phyloP scores from a whole-genome alignment of 2,329 filamentous ascomycete species.

The Chaetoscypha palmicola region DNA sequence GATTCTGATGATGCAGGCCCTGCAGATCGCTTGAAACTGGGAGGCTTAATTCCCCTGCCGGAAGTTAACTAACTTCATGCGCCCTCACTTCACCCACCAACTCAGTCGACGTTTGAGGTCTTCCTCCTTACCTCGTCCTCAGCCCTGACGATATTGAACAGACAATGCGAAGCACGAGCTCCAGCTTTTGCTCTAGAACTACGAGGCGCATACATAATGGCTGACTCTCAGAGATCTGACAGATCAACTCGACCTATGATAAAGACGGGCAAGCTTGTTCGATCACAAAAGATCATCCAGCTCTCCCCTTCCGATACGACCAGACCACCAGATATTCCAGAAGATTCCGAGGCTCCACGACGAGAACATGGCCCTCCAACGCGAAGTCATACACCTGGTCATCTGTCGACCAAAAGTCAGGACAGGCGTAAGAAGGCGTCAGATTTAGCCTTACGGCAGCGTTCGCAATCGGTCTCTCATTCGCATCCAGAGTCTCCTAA shows the following conservation, averaged over 20 bases:
- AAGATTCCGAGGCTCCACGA: conserved; percentile 32
- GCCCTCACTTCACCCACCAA: conserved; percentile 9
- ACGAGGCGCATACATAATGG: conserved; percentile 27
- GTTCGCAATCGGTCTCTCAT: conserved; percentile 30
- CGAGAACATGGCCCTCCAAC: conserved; percentile 35
- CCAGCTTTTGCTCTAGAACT: conserved; percentile 16
- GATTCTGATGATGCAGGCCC: conserved; percentile 6
- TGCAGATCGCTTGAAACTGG: conserved; percentile 15
- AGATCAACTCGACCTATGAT: conserved; percentile 30
- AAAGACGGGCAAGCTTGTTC: conserved; percentile 39
- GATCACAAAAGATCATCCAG: conserved; percentile 46
- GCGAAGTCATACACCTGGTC: conserved; percentile 56
- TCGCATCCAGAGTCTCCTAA: conserved; percentile 19
- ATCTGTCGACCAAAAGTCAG: conserved; percentile 51
- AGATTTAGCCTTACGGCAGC: conserved; percentile 27
- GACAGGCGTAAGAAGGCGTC: conserved; percentile 28
- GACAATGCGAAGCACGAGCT: conserved; percentile 24
- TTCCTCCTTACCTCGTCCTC: neutral
- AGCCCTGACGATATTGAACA: conserved; percentile 8
- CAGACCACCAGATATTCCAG: conserved; percentile 31
- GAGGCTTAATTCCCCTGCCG: conserved; percentile 7
- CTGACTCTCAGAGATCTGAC: conserved; percentile 28
- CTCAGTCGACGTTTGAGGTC: neutral
- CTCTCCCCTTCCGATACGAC: conserved; percentile 33
- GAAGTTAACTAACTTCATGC: conserved; percentile 13